phyloP scores from a whole-genome alignment of 2,329 filamentous ascomycete genomes.

The Rhexocercosporidium sp. region DNA sequence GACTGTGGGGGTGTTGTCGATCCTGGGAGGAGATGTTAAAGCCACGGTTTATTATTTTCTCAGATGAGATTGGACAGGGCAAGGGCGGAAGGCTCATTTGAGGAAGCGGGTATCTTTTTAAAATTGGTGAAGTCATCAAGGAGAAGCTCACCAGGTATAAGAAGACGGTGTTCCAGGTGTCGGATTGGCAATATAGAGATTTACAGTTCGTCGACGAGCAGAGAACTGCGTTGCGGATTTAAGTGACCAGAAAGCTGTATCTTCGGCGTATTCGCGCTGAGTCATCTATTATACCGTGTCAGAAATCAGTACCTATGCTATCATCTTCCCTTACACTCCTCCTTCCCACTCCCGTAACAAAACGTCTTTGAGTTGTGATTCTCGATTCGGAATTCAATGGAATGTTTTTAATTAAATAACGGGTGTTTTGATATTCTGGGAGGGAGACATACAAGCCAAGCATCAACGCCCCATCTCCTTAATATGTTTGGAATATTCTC shows the following conservation, averaged over 20 bases:
- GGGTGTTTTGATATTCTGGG: too few relatives aligned
- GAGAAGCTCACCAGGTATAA: constrained; percentile 45
- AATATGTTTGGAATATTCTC: constrained; percentile 49
- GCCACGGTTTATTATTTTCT: too few relatives aligned
- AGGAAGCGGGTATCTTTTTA: too few relatives aligned
- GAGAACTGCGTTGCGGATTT: constrained; percentile 53
- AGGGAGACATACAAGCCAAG: constrained; percentile 50
- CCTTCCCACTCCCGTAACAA: not conserved
- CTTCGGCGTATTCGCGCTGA: constrained; percentile 57
- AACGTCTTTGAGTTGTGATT: too few relatives aligned
- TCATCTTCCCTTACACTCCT: not conserved
- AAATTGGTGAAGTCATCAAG: too few relatives aligned
- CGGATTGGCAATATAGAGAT: constrained; percentile 53
- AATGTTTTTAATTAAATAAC: too few relatives aligned
- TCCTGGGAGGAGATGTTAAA: constrained; percentile 17
- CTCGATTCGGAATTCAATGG: too few relatives aligned
- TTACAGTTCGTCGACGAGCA: constrained; percentile 54
- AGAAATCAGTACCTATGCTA: not conserved
- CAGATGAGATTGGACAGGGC: too few relatives aligned
- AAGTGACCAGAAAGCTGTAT: constrained; percentile 57
- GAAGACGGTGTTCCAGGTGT: constrained; percentile 38
- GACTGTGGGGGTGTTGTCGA: constrained; percentile 53
- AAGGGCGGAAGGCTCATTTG: too few relatives aligned
- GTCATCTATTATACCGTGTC: constrained; percentile 46
- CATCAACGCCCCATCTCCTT: constrained; percentile 52